Evolutionary conservation across 2,329 filamentous ascomycete species (phyloP), one percentile per base, ranked within the genome.

Genomic region (Tolypocladium paradoxum): DNA sequence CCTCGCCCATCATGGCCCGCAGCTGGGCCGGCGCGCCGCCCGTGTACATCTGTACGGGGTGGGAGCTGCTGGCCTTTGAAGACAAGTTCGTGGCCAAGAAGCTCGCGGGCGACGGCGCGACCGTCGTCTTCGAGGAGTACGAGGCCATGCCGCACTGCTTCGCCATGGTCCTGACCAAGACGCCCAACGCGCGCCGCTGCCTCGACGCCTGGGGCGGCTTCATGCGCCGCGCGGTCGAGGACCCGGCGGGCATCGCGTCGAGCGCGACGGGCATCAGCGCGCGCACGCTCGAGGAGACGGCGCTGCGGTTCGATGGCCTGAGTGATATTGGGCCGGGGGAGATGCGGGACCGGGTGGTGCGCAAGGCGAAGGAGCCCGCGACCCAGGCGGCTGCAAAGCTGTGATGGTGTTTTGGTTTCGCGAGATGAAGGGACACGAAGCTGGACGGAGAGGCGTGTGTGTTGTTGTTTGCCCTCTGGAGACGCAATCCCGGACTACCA

Each of bases 121-220:
- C 62, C 0, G 79, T 91, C 0, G 74, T 81, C 4, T 86, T 83
- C 61, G 81, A 88, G 64, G 81, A 89, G 68, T 93, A 83, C 64
- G 84, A 90, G 65, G 85, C 82, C 3, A 92, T 92, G 88, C 87
- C 88, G 52, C 88, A 91, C 68, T 82, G 81, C 59, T 92, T 89
- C 63, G 80, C 77, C 0, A 61, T 82, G 57, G 57, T 88, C 1
- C 68, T 88, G 53, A 67, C 73, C 2, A 67, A 69, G 5, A 64
- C 75, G 2, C 63, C 72, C 1, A 73, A 69, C 33, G 69, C 76
- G 3, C 69, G 63, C 58, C 73, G 76, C 48, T 86, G 81, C 60
- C 76, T 81, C 54, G 65, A 74, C 16, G 69, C 71, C 3, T 82
- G 82, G 77, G 69, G 78, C 0, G 67, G 64, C 2, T 90, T 89